Percentiles rank a stretch among this genome's conserved stretches.
These are phyloP conservation scores for Lichtheimia corymbifera DNA, from an alignment of 371 early-diverging fungal genomes.

Conservation along the genomic window DNA sequence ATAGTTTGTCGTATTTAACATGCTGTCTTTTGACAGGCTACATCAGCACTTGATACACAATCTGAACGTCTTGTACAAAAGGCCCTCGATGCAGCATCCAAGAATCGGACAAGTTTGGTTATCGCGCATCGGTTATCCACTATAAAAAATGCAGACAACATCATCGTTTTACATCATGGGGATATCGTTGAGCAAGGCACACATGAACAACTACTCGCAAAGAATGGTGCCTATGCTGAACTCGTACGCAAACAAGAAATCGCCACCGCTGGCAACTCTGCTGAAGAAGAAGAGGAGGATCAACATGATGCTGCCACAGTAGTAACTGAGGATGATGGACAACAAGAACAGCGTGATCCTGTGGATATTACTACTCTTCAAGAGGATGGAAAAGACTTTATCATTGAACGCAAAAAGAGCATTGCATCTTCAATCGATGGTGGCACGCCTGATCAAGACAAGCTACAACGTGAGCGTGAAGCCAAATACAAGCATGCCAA, in stretches of 20 bases:
- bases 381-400: not conserved
- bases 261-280: constrained; percentile 5
- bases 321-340: constrained; percentile 4
- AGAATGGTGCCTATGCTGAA: constrained; percentile 40
- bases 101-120: constrained; percentile 80
- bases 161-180: constrained; percentile 79
- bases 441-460: constrained; percentile 32
- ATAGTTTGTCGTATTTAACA: not conserved
- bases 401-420: constrained; percentile 28
- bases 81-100: constrained; percentile 69
- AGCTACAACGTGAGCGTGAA: constrained; percentile 45
- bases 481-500: constrained; percentile 40
- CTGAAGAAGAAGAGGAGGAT: constrained; percentile 8
- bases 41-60: constrained; percentile 70
- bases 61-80: constrained; percentile 80
- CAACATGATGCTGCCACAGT: constrained; percentile 15
- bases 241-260: constrained; percentile 55
- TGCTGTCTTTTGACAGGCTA: constrained; percentile 50
- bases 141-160: constrained; percentile 74
- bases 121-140: constrained; percentile 86
- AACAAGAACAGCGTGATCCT: not conserved
- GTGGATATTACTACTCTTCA: not conserved
- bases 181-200: constrained; percentile 67
- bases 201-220: constrained; percentile 54
- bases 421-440: constrained; percentile 29